phyloP scores from a whole-genome alignment of 768 basidiomycete species.

The Rhodocollybia butyracea region DNA sequence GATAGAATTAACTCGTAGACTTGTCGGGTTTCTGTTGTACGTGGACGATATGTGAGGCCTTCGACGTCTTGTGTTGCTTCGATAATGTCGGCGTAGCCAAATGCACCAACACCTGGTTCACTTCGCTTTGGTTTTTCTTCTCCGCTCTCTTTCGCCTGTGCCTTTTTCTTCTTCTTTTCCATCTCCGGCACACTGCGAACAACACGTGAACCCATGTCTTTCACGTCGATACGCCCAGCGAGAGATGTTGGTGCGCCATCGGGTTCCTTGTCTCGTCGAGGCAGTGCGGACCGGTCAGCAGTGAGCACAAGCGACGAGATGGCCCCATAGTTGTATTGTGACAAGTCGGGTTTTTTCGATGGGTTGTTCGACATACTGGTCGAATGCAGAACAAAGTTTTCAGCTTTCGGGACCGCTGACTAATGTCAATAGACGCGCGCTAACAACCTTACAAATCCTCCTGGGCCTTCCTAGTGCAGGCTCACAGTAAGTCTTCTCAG shows the following conservation, averaged over 20 bases:
- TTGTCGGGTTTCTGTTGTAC: constrained; percentile 91
- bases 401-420: too few species aligned
- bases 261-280: constrained; percentile 90
- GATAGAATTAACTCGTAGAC: constrained; percentile 91
- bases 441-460: too few species aligned
- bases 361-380: too few species aligned
- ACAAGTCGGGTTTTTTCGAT: constrained; percentile 82
- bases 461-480: too few species aligned
- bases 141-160: constrained; percentile 52
- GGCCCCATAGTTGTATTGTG: constrained; percentile 93
- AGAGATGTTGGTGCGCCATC: constrained; percentile 95
- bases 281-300: constrained; percentile 79
- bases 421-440: too few species aligned
- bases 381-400: too few species aligned
- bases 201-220: constrained; percentile 92
- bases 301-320: constrained; percentile 94
- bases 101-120: constrained; percentile 49
- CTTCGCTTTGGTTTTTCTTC: constrained; percentile 54
- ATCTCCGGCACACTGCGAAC: constrained; percentile 78
- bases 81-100: constrained; percentile 88
- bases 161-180: constrained; percentile 92
- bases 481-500: too few species aligned
- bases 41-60: constrained; percentile 87
- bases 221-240: constrained; percentile 83
- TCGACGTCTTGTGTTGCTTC: constrained; percentile 93